Percentiles rank a stretch among this genome's conserved stretches.
These are phyloP conservation scores for Tolypocladium capitatum DNA, from an alignment of 2,329 filamentous ascomycete genomes.

Conservation along the genomic window DNA sequence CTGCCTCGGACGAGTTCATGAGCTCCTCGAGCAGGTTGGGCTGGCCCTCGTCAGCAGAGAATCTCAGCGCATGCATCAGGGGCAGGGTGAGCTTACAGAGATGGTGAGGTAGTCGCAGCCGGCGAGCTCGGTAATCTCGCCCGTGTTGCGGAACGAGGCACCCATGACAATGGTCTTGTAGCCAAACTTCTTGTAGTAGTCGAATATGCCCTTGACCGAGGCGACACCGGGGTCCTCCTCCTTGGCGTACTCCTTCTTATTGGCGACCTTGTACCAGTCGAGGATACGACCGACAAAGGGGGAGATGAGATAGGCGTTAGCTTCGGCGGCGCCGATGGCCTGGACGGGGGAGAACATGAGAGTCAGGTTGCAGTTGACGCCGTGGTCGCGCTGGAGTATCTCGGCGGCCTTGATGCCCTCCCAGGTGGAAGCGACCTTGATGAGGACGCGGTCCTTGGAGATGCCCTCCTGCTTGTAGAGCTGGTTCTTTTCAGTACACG, in stretches of 20 bases:
- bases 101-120: slow-evolving; percentile 99
- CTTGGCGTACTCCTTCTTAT: slow-evolving; percentile 84
- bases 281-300: slow-evolving; percentile 98
- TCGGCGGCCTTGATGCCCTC: slow-evolving; percentile 98
- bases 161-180: slow-evolving; percentile 99
- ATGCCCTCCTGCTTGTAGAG: slow-evolving; percentile 91
- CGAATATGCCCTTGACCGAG: slow-evolving; percentile 88
- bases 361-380: slow-evolving; percentile 96
- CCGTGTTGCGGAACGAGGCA: slow-evolving; percentile 89
- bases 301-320: slow-evolving; percentile 91
- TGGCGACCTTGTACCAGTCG: slow-evolving; percentile 96
- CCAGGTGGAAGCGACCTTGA: slow-evolving; percentile 99
- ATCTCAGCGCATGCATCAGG: neutral
- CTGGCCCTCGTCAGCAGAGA: slow-evolving; percentile 25
- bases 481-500: slow-evolving; percentile 29
- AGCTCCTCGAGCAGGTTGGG: slow-evolving; percentile 91
- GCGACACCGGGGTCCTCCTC: slow-evolving; percentile 92
- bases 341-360: slow-evolving; percentile 96
- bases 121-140: slow-evolving; percentile 96
- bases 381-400: slow-evolving; percentile 90
- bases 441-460: slow-evolving; percentile 84
- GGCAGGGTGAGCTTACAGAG: slow-evolving; percentile 46
- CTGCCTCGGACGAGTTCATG: slow-evolving; percentile 64
- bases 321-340: slow-evolving; percentile 92
- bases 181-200: slow-evolving; percentile 99